phyloP scores from a whole-genome alignment of 306 rosid species.

The Dryas drummondii region DNA sequence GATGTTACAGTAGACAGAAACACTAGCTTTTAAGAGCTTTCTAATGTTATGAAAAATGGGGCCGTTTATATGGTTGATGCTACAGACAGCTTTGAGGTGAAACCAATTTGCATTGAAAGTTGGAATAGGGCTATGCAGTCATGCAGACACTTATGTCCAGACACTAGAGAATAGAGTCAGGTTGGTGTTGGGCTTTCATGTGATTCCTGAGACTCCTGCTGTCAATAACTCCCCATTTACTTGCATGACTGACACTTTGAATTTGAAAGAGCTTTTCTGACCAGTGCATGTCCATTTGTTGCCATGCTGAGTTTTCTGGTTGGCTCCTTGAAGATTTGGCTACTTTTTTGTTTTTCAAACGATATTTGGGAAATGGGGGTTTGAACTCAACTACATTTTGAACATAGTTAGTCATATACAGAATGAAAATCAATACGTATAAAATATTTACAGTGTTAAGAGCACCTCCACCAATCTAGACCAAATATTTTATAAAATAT shows the following conservation, averaged over 20 bases:
- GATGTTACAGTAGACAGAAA: too few relatives aligned
- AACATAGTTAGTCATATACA: too few relatives aligned
- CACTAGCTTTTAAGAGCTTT: background rate
- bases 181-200: background rate
- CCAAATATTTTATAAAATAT: too few relatives aligned
- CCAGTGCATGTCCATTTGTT: background rate
- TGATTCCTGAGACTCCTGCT: background rate
- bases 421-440: too few relatives aligned
- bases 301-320: background rate
- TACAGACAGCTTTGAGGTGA: background rate
- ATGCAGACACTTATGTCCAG: conserved; percentile 14
- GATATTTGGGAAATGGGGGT: too few relatives aligned
- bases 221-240: background rate
- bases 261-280: background rate
- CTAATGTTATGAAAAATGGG: background rate
- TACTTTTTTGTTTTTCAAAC: too few relatives aligned
- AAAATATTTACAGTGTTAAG: too few relatives aligned
- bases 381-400: too few relatives aligned
- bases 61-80: background rate
- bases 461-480: too few relatives aligned
- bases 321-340: too few relatives aligned
- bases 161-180: background rate
- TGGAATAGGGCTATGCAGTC: conserved; percentile 5
- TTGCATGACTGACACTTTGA: conserved; percentile 8
- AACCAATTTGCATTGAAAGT: background rate